phyloP scores from a whole-genome alignment of 2,329 filamentous ascomycete genomes.

The Botrytis cinerea region DNA sequence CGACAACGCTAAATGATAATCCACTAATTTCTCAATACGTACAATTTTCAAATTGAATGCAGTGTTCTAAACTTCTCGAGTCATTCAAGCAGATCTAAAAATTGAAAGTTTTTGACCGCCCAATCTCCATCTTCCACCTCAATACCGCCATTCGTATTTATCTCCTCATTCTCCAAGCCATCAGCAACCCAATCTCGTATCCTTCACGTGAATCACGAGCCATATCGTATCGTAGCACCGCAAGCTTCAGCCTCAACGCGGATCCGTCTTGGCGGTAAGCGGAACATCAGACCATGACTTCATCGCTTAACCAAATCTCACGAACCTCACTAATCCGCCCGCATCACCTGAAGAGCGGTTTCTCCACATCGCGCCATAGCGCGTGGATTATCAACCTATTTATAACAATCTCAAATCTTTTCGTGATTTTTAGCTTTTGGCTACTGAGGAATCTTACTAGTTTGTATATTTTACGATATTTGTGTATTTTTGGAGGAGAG shows the following conservation, averaged over 20 bases:
- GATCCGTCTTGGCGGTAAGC: conserved; percentile 17
- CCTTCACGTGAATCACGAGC: not conserved
- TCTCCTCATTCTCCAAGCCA: conserved; percentile 6
- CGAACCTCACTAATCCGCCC: conserved; percentile 3
- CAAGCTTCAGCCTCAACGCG: conserved; percentile 12
- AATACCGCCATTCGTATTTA: not conserved
- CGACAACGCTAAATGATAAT: not conserved
- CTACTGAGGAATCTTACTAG: not conserved
- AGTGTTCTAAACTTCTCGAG: not conserved
- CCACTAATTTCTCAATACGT: not conserved
- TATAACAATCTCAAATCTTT: not conserved
- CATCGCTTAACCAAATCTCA: not conserved
- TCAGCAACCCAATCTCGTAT: not conserved
- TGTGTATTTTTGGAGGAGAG: not conserved
- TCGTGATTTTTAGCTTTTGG: not conserved
- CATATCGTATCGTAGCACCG: conserved; percentile 3
- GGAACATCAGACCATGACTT: conserved; percentile 14
- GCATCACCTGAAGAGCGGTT: not conserved
- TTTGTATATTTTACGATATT: not conserved
- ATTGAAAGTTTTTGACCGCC: not conserved
- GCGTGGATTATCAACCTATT: not conserved
- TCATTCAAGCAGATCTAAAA: not conserved
- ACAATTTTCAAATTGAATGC: not conserved
- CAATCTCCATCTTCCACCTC: not conserved
- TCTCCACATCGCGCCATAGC: conserved; percentile 1